These are phyloP conservation scores for Cladosporium sp. DNA, from an alignment of 2,329 filamentous ascomycete genomes.

Conservation along the genomic window DNA sequence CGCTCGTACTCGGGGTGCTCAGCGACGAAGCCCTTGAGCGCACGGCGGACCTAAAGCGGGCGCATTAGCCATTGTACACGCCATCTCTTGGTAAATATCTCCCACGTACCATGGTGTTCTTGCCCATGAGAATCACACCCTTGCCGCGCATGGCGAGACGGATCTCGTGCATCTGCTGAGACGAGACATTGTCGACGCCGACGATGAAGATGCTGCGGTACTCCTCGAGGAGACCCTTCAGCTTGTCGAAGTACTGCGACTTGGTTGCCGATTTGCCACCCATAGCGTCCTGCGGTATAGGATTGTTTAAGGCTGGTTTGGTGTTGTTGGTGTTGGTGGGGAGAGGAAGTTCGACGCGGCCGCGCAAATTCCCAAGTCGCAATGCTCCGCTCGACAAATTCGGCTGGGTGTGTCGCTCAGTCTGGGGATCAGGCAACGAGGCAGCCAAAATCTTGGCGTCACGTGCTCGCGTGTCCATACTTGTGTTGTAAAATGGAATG, in stretches of 20 bases:
- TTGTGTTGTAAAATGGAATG: too few relatives aligned
- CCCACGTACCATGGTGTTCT: conserved; percentile 93
- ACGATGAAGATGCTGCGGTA: conserved; percentile 95
- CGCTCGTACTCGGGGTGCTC: conserved; percentile 98
- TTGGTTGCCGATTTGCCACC: conserved; percentile 79
- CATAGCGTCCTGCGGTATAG: conserved; percentile 35
- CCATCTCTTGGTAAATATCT: not conserved
- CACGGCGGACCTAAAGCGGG: conserved; percentile 73
- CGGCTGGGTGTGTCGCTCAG: not conserved
- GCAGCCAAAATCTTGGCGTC: not conserved
- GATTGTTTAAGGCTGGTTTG: conserved; percentile 28
- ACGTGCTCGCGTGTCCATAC: too few relatives aligned
- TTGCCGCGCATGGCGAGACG: conserved; percentile 83
- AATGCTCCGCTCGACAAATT: conserved; percentile 4
- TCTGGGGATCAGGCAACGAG: not conserved
- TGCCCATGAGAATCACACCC: conserved; percentile 97
- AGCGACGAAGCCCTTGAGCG: conserved; percentile 85
- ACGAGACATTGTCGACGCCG: conserved; percentile 89
- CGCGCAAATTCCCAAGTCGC: not conserved
- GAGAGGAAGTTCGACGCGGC: not conserved
- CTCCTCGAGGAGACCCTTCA: conserved; percentile 92
- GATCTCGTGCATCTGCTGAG: conserved; percentile 99
- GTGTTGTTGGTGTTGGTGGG: conserved; percentile 5
- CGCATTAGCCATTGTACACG: conserved; percentile 14
- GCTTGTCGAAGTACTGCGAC: conserved; percentile 98